Evolutionary conservation across 1,139 yeast genomes (phyloP).

Genomic region (Saccharomyces hybrid): DNA sequence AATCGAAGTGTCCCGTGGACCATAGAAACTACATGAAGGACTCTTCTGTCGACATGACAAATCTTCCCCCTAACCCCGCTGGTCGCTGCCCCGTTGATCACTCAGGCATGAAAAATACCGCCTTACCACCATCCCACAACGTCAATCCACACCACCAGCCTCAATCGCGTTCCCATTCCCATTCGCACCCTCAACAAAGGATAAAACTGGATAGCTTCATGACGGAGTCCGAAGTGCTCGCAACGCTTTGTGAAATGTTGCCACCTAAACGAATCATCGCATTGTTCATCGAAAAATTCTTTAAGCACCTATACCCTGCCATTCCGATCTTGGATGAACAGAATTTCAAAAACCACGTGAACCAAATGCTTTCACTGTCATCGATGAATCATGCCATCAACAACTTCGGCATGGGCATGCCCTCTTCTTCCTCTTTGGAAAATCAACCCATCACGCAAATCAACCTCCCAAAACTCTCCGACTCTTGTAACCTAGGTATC

Average conservation of each 20-base stretch:
- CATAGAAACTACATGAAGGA: constrained; percentile 2
- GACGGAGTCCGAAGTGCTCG: constrained; percentile 13
- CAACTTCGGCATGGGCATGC: constrained; percentile 1
- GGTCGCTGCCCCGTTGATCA: not conserved
- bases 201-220: not conserved
- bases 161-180: not conserved
- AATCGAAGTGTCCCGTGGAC: constrained; percentile 9
- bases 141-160: not conserved
- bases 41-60: not conserved
- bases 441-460: constrained; percentile 7
- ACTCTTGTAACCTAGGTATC: constrained; percentile 35
- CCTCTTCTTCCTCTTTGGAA: constrained; percentile 6
- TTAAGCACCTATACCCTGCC: constrained; percentile 40
- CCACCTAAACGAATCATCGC: constrained; percentile 40
- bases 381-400: constrained; percentile 3
- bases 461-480: constrained; percentile 25
- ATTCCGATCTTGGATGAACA: constrained; percentile 46
- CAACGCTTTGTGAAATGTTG: constrained; percentile 18
- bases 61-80: constrained; percentile 1
- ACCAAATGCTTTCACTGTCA: constrained; percentile 3
- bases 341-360: constrained; percentile 28
- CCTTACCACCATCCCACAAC: not conserved
- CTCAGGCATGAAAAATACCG: not conserved
- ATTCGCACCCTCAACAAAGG: not conserved
- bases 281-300: constrained; percentile 36